Evolutionary conservation across 306 rosid genomes (phyloP), one percentile per base, ranked within the genome.

Genomic region (Datisca glomerata): DNA sequence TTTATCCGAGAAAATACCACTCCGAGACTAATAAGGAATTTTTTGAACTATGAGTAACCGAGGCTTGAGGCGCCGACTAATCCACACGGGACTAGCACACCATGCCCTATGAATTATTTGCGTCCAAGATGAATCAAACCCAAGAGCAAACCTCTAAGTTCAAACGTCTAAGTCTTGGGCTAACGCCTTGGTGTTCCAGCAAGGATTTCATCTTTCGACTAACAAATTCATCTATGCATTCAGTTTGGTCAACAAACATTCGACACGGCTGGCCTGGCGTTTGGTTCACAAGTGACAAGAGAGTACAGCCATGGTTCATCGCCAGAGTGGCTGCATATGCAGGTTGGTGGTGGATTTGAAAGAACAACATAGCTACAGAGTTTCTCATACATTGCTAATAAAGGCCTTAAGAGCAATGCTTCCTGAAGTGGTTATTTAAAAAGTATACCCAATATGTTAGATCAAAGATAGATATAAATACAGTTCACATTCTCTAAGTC

Each of bases 241-340:
- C 86, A 73, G 86, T 78, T 59, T 55, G 77, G 78, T 45, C 83
- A 68, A 47, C 96, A 86, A 49, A 45, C 93, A 48, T 86, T 73
- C 21, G 94, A 75, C 34, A 47, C 74, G 19, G 42, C 60, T 43
- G 73, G 78, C 27, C 47, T 82, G 53, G 72, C 81, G 21, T 82
- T 76, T 20, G 59, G 69, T 18, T 68, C 92, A 38, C 94, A 81
- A 64, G 74, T 81, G 25, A 35, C 78, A 21, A 68, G 94, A 73
- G 93, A 81, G 35, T 79, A 66, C 39, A 73, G 72, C 57, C 75
- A 81, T 1, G 85, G 87, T 18, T 64, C 86, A 20, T 78, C 96
- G 3, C 92, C 96, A 0, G 85, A 86, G 33, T 86, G 94, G 96
- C 55, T 86, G 65, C 96, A 86, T 45, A 86, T 86, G 96, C 96